phyloP scores from a whole-genome alignment of 345 rosid genomes.

The Dovyalis caffra region DNA sequence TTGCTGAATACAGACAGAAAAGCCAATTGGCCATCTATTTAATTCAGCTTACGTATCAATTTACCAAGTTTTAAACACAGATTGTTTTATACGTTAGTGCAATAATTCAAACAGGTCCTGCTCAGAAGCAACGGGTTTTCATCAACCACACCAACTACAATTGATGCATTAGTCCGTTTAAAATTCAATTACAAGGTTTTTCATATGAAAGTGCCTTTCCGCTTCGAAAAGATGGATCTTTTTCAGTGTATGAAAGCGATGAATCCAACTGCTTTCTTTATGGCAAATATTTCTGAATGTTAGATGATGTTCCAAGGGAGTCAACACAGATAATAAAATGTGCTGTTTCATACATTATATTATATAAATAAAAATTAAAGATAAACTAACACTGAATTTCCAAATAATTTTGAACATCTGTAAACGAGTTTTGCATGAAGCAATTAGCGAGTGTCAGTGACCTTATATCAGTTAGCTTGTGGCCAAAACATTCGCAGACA shows the following conservation, averaged over 20 bases:
- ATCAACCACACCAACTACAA: not conserved
- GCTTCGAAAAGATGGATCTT: not conserved
- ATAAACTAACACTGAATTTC: not conserved
- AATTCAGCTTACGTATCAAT: too few relatives aligned
- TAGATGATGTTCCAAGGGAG: not conserved
- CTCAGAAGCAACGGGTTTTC: too few relatives aligned
- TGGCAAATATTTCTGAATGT: not conserved
- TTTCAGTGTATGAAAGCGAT: not conserved
- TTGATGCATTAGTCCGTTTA: not conserved
- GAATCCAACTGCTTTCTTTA: not conserved
- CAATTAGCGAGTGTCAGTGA: not conserved
- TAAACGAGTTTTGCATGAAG: not conserved
- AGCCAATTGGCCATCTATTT: not conserved
- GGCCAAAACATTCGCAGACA: conserved; percentile 62
- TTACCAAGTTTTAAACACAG: too few relatives aligned
- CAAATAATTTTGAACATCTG: not conserved
- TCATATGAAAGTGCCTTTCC: not conserved
- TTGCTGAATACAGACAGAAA: too few relatives aligned
- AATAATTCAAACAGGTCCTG: too few relatives aligned
- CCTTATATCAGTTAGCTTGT: conserved; percentile 34
- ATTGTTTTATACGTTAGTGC: too few relatives aligned
- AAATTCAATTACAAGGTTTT: not conserved
- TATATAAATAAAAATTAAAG: not conserved
- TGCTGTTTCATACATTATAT: not conserved
- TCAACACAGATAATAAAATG: not conserved